Percentiles rank a stretch among this genome's conserved stretches.
phyloP scores from a whole-genome alignment of 2,329 filamentous ascomycete species.

The Penicillium sp. region DNA sequence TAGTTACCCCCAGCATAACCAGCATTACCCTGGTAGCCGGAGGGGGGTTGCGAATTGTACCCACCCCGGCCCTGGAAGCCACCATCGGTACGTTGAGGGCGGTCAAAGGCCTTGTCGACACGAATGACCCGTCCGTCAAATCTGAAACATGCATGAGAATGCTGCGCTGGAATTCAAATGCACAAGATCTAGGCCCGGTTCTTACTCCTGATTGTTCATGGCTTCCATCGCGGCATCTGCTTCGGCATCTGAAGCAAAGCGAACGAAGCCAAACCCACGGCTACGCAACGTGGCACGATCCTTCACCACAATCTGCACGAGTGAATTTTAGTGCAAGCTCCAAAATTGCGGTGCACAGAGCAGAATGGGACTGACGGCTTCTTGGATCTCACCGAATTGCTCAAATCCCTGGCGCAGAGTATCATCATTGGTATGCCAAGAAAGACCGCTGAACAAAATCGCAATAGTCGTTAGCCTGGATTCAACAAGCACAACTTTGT shows the following conservation, averaged over 20 bases:
- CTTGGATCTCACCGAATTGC: conserved; percentile 85
- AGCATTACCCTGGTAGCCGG: conserved; percentile 36
- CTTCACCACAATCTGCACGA: conserved; percentile 84
- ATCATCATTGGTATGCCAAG: conserved; percentile 94
- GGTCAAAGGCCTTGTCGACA: conserved; percentile 92
- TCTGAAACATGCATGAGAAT: conserved; percentile 49
- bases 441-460: conserved; percentile 70
- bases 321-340: conserved; percentile 19
- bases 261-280: conserved; percentile 96
- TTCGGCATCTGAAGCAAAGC: conserved; percentile 61
- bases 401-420: conserved; percentile 89
- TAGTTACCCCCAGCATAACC: conserved; percentile 29
- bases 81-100: conserved; percentile 60
- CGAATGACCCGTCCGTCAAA: conserved; percentile 94
- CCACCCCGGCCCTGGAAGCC: conserved; percentile 49
- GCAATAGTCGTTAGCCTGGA: neutral
- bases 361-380: conserved; percentile 72
- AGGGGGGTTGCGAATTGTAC: conserved; percentile 43
- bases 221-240: conserved; percentile 44
- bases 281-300: conserved; percentile 95
- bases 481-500: neutral
- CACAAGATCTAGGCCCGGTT: conserved; percentile 18
- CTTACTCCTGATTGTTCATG: conserved; percentile 69
- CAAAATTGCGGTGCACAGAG: neutral
- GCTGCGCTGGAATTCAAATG: conserved; percentile 16